Evolutionary conservation across 2,329 filamentous ascomycete species (phyloP).

Genomic region (Xylariaceae sp.): DNA sequence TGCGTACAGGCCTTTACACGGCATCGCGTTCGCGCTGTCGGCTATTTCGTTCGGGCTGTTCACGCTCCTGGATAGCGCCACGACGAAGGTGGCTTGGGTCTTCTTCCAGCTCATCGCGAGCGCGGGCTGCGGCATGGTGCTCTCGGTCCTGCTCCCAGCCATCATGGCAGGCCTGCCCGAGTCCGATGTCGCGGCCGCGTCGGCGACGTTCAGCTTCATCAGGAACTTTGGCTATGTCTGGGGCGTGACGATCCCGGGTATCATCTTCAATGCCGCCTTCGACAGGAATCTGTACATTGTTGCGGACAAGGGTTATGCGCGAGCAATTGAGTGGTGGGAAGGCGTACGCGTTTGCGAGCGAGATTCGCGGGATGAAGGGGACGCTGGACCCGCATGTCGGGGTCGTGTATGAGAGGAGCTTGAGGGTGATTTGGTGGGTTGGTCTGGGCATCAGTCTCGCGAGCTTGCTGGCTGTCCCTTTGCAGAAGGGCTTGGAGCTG

Average conservation of each 20-base stretch:
- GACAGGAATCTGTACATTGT: conserved; percentile 1
- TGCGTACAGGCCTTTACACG: neutral
- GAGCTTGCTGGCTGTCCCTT: neutral
- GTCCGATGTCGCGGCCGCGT: conserved; percentile 25
- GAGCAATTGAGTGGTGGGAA: neutral
- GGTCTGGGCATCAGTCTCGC: neutral
- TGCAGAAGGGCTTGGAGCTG: neutral
- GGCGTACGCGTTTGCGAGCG: neutral
- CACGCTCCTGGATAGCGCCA: neutral
- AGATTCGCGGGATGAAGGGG: neutral
- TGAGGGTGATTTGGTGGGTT: conserved; percentile 1
- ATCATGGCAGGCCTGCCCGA: conserved; percentile 27
- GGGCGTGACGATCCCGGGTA: conserved; percentile 26
- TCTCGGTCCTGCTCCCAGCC: conserved; percentile 25
- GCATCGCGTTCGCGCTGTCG: neutral
- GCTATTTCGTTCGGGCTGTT: conserved; percentile 1
- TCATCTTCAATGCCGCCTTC: conserved; percentile 28
- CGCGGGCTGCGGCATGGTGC: conserved; percentile 23
- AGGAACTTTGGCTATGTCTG: conserved; percentile 30
- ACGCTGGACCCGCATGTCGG: neutral
- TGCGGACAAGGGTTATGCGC: neutral
- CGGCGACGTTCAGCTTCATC: conserved; percentile 28
- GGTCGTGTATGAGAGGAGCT: neutral
- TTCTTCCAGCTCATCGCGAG: conserved; percentile 6
- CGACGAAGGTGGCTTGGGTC: neutral